These are phyloP conservation scores for Arabidopsis thaliana DNA, from an alignment of 345 rosid species.

Conservation along the genomic window DNA sequence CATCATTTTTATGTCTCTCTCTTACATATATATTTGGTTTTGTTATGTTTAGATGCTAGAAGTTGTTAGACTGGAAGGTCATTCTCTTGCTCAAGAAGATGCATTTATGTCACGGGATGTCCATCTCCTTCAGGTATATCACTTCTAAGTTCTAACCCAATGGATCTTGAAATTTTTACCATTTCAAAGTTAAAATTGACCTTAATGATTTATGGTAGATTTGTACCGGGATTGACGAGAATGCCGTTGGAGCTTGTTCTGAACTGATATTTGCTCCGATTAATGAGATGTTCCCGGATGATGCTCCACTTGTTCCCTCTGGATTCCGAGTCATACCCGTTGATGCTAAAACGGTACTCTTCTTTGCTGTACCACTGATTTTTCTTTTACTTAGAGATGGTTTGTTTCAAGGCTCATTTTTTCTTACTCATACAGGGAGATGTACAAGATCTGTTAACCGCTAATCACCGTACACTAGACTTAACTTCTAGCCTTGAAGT, in stretches of 20 bases:
- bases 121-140: conserved; percentile 89
- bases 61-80: conserved; percentile 94
- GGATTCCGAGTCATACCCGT: conserved; percentile 94
- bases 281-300: conserved; percentile 97
- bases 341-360: conserved; percentile 82
- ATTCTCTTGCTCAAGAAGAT: conserved; percentile 90
- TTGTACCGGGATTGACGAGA: conserved; percentile 93
- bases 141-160: not conserved
- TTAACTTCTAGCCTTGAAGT: conserved; percentile 95
- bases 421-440: conserved; percentile 58
- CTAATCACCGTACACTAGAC: conserved; percentile 78
- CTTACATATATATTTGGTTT: not conserved
- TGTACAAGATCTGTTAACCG: conserved; percentile 54
- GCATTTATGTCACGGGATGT: conserved; percentile 92
- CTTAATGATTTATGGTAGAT: conserved; percentile 54
- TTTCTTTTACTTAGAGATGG: not conserved
- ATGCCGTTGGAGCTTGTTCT: conserved; percentile 88
- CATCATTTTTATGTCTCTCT: not conserved
- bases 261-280: conserved; percentile 97
- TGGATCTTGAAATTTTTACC: not conserved
- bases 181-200: not conserved
- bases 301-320: conserved; percentile 95
- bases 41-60: conserved; percentile 74
- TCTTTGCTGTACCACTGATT: conserved; percentile 18
- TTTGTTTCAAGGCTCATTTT: conserved; percentile 26